Base-by-base conservation (phyloP, 345 rosid species). In the Raphanus raphanistrum region DNA sequence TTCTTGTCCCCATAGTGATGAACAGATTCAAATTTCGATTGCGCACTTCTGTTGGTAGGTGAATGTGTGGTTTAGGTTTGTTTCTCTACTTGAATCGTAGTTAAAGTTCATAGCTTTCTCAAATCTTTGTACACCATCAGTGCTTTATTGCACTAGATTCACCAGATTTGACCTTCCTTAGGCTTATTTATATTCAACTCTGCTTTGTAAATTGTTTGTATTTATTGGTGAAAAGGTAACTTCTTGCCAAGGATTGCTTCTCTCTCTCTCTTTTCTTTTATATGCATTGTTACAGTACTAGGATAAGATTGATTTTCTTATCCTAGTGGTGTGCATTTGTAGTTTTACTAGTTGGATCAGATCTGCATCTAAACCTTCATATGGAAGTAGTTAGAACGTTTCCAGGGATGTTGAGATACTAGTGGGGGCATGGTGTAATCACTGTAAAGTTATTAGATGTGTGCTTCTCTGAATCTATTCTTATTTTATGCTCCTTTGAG, bases 41-140 rank as follows among this genome's bases (percentile, higher is more conserved):
- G 60, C 52, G 9, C n/a, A 35, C 2, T 10, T 65, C 48, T 3
- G 16, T 75, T 74, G 52, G 70, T 74, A 6, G 71, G 66, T 72
- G 71, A 31, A 74, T 62, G 15, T 74, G 67, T 74, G 31, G 71
- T 79, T 73, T 50, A 58, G 57, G 71, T 50, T 62, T 73, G 60
- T 8, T 55, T 55, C 21, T 65, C 60, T 50, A 50, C 35, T 36
- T 72, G 63, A 43, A 33, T 72, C 63, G 12, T 29, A n/a, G 7
- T 58, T 67, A 21, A 29, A 57, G 62, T 57, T 57, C 25, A 26
- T 21, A 16, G 65, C 25, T 15, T 71, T 15, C 17, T 61, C 65
- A 31, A 28, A 3, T 28, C 1, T 21, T 21, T 21, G 21, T 21
- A 21, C 21, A 0, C 21, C 21, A 21, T 21, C 21, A 21, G 21